A percentile compares a stretch with the other conserved stretches of the same genome.
Conservation (phyloP, 768 basidiomycete species). For the Panaeolus cyanescens region DNA sequence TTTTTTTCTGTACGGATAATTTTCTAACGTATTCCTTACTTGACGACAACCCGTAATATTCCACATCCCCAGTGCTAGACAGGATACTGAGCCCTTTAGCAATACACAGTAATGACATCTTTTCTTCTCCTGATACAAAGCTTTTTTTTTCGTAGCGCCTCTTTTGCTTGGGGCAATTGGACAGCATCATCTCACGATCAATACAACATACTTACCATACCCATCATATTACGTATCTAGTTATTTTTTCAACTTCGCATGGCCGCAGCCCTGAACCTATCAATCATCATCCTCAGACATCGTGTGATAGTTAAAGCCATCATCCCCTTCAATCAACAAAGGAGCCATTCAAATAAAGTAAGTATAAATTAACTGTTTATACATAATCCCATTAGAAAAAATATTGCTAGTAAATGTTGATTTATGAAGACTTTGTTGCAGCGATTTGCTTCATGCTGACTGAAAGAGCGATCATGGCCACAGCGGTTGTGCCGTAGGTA, state of each 20-base stretch:
- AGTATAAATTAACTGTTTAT: neutral
- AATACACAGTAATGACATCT: neutral
- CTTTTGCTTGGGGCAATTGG: neutral
- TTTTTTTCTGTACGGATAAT: conserved; percentile 2
- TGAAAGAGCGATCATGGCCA: conserved; percentile 65
- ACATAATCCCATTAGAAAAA: conserved; percentile 5
- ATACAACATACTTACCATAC: neutral
- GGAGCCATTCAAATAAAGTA: neutral
- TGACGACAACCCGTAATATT: neutral
- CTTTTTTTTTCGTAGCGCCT: neutral
- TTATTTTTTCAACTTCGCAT: neutral
- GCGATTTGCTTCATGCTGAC: conserved; percentile 55
- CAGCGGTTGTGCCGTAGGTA: conserved; percentile 69
- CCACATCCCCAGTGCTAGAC: conserved; percentile 2
- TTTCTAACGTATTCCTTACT: conserved; percentile 1
- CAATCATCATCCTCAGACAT: neutral
- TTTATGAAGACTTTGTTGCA: conserved; percentile 33
- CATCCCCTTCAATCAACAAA: neutral
- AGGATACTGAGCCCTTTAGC: neutral
- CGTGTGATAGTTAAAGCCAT: neutral
- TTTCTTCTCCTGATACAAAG: neutral
- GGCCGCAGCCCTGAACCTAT: neutral
- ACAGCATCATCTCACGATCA: neutral
- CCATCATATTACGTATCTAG: no score
- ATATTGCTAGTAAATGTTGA: conserved; percentile 11